Evolutionary conservation across 352 stramenopile species (phyloP), one percentile per base, ranked within the genome.

Genomic region (Pythium scleroteichum): DNA sequence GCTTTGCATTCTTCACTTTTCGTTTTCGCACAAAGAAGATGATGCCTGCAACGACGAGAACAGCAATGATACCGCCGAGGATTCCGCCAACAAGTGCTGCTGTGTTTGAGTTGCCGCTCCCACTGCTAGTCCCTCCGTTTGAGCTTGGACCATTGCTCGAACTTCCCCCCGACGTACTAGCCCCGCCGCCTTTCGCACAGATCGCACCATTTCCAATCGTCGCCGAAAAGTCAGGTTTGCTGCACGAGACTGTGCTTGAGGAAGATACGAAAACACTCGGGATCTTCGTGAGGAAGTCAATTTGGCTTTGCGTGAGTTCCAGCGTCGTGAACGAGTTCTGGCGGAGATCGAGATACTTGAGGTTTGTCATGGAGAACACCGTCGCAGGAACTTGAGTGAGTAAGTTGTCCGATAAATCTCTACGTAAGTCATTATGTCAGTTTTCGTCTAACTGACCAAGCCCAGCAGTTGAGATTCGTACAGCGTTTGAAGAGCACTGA

Each of bases 241-340:
- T 62, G 53, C 77, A 85, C 10, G 53, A 63, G 13, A 53, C 39
- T 24, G 57, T 26, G 17, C 59, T 70, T 16, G 71, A 63, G 14
- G 78, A 76, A 27, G 85, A 77, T 2, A 89, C 60, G 6, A 63
- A 73, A 4, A 89, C 52, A 41, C 53, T 65, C 61, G 51, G 70
- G 47, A 62, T 75, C 45, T 72, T 87, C 42, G 17, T 69, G 19
- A 70, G 49, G 50, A 64, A 73, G 23, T n/a, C 72, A 47, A 64
- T 41, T 16, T 66, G 41, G 27, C 32, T 73, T n/a, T 65, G 69
- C 68, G 40, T 73, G 19, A 58, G 49, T 48, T 66, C 69, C 35
- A 63, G 45, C n/a, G 72, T 56, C 8, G 77, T 82, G 58, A 88
- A 91, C 9, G 76, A 79, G 49, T 90, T 88, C 23, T 63, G 49